Evolutionary conservation across 78 protist species (phyloP).

Genomic region (Chrysochromulina parva): DNA sequence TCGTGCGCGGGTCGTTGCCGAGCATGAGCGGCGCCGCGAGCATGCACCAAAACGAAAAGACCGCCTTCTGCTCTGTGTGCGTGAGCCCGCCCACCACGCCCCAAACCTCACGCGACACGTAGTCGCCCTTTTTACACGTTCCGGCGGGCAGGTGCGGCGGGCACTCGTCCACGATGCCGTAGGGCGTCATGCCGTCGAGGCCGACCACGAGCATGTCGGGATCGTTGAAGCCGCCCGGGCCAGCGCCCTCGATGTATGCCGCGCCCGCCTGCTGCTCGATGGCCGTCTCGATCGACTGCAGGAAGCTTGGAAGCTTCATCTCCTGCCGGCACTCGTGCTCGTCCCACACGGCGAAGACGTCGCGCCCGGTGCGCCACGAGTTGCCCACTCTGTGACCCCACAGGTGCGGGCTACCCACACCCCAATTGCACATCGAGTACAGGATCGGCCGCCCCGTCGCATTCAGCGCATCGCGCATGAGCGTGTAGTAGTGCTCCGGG

Average conservation of each 20-base stretch:
- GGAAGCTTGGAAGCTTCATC: background rate
- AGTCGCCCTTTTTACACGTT: no score
- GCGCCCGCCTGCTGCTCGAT: background rate
- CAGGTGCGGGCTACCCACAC: conserved; percentile 32
- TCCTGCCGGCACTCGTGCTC: conserved; percentile 10
- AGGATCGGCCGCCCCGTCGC: background rate
- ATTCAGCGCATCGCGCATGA: conserved; percentile 17
- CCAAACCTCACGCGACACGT: no score
- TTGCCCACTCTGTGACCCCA: no score
- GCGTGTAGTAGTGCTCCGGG: background rate
- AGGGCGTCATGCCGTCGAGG: background rate
- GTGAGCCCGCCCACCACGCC: no score
- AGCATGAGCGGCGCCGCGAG: conserved; percentile 12
- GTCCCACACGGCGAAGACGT: conserved; percentile 26
- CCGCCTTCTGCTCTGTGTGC: no score
- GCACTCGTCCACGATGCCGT: background rate
- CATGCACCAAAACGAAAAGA: background rate
- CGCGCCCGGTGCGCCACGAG: background rate
- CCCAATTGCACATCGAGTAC: conserved; percentile 9
- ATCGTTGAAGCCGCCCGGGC: background rate
- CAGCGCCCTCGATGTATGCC: background rate
- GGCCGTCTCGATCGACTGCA: background rate
- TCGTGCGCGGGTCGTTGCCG: conserved; percentile 27
- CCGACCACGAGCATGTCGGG: conserved; percentile 28
- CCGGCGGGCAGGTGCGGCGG: background rate